Evolutionary conservation across 345 rosid species (phyloP), one percentile per base, ranked within the genome.

Genomic region (Populus deltoides): DNA sequence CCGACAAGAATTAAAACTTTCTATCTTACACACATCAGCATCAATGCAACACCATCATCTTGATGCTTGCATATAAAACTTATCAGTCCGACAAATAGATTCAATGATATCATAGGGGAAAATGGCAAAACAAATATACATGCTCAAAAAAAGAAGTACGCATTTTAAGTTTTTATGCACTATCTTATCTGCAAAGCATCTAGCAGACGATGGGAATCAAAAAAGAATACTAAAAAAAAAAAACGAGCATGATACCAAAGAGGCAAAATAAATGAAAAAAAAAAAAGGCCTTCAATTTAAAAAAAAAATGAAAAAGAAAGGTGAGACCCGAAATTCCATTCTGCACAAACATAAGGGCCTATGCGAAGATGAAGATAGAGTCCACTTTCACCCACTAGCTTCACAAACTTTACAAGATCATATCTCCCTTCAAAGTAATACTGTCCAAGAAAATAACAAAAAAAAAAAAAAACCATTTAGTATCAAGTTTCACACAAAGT

Each of bases 291-390:
- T 51, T 17, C 57, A 17, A 17, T 16, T 51, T 12, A 0, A 47
- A 2, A 51, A 4, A 51, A 3, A 51, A 66, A 41, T 2, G 45
- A 41, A 41, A 72, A 81, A 86, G 53, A 78, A 75, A 81, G 77
- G 79, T 22, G 75, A 86, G 85, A 95, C 99, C 99, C 99, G 41
- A 92, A 95, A 83, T 95, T 95, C 99, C 99, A 95, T 87, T 95
- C 99, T 17, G 99, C 99, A 62, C 97, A 95, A 70, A 92, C 98
- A 61, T 95, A 95, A 81, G 99, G 99, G 82, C 97, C 99, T 55
- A 95, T 91, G 12, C 99, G 98, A 74, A 95, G 91, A 85, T 88
- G 94, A 79, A 95, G 89, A 85, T 86, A 95, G 53, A 95, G 90
- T 82, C 96, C 94, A 83, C 87, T 87, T 33, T 90, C 89, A 83